These are phyloP conservation scores for Rutidosis leptorrhynchoides DNA, from an alignment of 129 eudicot genomes.

Conservation along the genomic window DNA sequence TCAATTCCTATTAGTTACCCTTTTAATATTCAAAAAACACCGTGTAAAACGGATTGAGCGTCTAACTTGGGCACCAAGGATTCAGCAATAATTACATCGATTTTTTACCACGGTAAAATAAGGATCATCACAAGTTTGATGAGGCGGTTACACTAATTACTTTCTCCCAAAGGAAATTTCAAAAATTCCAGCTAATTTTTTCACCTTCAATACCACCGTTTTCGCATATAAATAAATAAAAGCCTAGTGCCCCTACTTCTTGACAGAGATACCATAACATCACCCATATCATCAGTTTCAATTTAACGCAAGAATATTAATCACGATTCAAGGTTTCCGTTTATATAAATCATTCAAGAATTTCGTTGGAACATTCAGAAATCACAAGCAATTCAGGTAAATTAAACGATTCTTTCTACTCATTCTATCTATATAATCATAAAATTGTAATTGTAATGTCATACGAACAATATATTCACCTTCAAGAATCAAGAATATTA, in stretches of 20 bases:
- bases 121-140: too few species aligned
- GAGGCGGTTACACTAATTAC: too few species aligned
- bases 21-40: too few species aligned
- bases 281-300: neutral
- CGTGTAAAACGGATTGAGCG: too few species aligned
- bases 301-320: neutral
- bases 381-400: slow-evolving; percentile 1
- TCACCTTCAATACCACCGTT: neutral
- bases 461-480: neutral
- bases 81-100: too few species aligned
- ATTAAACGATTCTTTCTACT: neutral
- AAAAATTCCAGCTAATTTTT: too few species aligned
- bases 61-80: too few species aligned
- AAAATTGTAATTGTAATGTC: neutral
- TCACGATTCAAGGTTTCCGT: neutral
- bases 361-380: neutral
- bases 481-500: neutral
- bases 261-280: neutral
- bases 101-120: too few species aligned
- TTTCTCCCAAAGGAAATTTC: too few species aligned
- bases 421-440: neutral
- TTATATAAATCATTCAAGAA: neutral
- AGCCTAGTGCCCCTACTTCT: neutral
- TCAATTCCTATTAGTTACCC: too few species aligned
- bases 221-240: neutral